Evolutionary conservation across 1,139 yeast genomes (phyloP).

Genomic region (Citeromyces hawaiiensis): DNA sequence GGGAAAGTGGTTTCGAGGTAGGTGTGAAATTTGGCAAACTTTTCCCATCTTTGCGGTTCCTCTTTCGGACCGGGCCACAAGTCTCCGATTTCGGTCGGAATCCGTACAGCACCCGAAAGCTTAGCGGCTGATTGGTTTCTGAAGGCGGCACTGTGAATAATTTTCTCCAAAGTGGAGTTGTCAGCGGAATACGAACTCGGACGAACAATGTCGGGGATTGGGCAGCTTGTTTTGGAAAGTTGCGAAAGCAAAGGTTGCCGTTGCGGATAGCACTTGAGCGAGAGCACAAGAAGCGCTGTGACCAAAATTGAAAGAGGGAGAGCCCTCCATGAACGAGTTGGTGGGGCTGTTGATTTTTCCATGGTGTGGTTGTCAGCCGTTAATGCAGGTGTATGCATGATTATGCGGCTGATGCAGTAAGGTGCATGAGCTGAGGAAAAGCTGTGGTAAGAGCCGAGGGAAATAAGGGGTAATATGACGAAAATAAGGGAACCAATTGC

Average conservation of each 20-base stretch:
- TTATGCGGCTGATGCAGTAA: background rate
- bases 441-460: no score
- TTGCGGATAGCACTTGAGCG: background rate
- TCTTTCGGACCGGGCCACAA: slow-evolving; percentile 19
- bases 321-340: background rate
- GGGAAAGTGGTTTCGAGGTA: slow-evolving; percentile 31
- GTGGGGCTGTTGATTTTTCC: background rate
- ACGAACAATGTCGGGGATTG: slow-evolving; percentile 1
- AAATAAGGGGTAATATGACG: no score
- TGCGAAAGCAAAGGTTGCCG: background rate
- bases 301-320: background rate
- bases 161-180: slow-evolving; percentile 8
- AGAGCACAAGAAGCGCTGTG: background rate
- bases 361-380: background rate
- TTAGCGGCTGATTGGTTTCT: slow-evolving; percentile 25
- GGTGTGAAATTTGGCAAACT: slow-evolving; percentile 26
- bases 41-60: slow-evolving; percentile 23
- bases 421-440: background rate
- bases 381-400: background rate
- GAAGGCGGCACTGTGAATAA: slow-evolving; percentile 23
- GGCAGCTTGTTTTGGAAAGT: background rate
- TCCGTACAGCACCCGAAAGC: slow-evolving; percentile 39
- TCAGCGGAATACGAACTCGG: background rate
- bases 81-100: slow-evolving; percentile 55
- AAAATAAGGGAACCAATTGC: no score